Base-by-base conservation (phyloP, 371 early-diverging fungal genomes). In the Mortierella polycephala region DNA sequence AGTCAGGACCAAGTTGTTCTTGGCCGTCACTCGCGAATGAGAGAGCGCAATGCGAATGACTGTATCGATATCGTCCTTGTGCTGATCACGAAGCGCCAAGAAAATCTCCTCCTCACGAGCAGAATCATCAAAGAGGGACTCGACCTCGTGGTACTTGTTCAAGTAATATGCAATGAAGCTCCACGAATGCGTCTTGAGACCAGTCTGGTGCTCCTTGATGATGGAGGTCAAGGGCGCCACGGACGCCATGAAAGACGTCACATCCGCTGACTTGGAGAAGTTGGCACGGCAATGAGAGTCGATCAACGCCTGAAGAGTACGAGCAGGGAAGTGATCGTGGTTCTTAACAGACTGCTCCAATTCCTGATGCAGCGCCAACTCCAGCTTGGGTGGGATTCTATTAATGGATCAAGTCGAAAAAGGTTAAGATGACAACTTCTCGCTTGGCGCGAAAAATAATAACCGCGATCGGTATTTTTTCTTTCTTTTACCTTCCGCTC, bases 71-170 rank as follows among this genome's bases (percentile, higher is more conserved):
- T 96, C 92, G 51, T 90, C 89, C 85, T 95, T 95, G 88, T 94
- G 77, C 75, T 89, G 87, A 57, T 96, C 96, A 71, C 98, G 92
- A 60, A 98, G 86, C 18, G 88, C 72, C 67, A 95, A 81, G 73
- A 97, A 83, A 13, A 92, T 96, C 62, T 94, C 95, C 76, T 97
- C 97, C 66, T 96, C 95, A 56, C 94, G 93, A 20, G 85, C 63
- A 72, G 85, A 69, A 64, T 85, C 85, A 59, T 91, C 88, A 81
- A 98, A 98, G 56, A 95, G 80, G 4, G 88, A 86, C 83, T 98
- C 98, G 50, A 93, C 92, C 57, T 91, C 88, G 63, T 92, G 89
- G 89, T 94, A 99, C 60, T 89, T 88, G 70, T 95, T 89, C 67
- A 99, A 84, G 49, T 98, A 86, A 47, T 87, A 82, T 11, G 87